phyloP scores from a whole-genome alignment of 345 rosid species.

The Salix exigua region DNA sequence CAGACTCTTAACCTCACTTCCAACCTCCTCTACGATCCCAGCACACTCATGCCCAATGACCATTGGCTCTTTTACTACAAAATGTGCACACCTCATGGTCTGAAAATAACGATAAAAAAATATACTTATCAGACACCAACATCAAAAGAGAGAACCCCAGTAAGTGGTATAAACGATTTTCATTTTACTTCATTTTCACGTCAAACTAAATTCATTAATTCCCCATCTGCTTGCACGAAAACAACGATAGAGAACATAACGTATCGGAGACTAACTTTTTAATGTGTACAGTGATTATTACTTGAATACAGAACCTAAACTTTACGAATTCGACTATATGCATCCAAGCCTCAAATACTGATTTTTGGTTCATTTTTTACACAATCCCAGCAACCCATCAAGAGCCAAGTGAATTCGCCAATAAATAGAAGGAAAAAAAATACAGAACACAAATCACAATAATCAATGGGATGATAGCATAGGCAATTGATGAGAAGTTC shows the following conservation, averaged over 20 bases:
- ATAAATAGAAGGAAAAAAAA: background rate
- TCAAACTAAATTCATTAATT: background rate
- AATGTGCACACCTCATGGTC: conserved; percentile 68
- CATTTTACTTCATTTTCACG: background rate
- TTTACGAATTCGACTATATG: too few species aligned
- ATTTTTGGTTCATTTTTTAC: background rate
- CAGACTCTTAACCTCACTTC: conserved; percentile 62
- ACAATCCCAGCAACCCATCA: background rate
- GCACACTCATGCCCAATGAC: conserved; percentile 98
- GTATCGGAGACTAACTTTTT: too few species aligned
- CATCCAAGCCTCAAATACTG: background rate
- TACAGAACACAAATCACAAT: background rate
- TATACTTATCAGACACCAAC: background rate
- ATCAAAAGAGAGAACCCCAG: background rate
- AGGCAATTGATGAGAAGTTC: background rate
- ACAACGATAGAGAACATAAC: too few species aligned
- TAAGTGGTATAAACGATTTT: background rate
- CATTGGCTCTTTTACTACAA: conserved; percentile 88
- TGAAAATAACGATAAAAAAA: conserved; percentile 9
- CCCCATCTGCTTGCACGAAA: background rate
- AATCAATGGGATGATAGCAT: background rate
- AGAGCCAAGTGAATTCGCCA: background rate
- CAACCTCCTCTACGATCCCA: conserved; percentile 83
- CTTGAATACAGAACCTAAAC: too few species aligned
- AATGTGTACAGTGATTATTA: too few species aligned